phyloP scores from a whole-genome alignment of 768 basidiomycete species.

The Tricholoma bakamatsutake region DNA sequence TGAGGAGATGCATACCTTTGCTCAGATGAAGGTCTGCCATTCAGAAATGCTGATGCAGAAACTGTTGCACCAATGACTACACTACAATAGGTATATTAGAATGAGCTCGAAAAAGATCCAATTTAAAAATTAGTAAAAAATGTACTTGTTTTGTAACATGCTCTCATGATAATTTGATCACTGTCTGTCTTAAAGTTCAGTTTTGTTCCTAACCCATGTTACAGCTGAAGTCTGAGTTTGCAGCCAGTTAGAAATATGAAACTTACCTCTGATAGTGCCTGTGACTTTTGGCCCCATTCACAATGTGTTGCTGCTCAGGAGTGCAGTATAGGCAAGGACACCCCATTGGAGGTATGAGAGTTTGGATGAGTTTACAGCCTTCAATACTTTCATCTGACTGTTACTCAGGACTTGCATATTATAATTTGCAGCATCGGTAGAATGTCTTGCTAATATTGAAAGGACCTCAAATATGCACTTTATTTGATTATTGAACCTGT shows the following conservation, averaged over 20 bases:
- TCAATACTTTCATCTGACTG: constrained; percentile 8
- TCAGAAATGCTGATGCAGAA: background rate
- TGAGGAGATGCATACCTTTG: background rate
- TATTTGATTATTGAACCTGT: background rate
- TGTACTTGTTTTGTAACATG: background rate
- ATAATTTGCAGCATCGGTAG: background rate
- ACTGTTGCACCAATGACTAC: background rate
- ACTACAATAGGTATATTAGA: background rate
- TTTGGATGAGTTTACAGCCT: background rate
- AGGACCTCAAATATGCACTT: background rate
- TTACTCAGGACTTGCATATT: constrained; percentile 8
- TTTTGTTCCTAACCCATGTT: background rate
- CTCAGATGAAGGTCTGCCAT: background rate
- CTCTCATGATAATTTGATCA: background rate
- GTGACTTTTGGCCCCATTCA: constrained; percentile 14
- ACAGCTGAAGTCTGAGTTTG: background rate
- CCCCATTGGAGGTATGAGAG: constrained; percentile 9
- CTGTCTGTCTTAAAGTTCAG: background rate
- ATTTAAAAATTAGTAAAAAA: background rate
- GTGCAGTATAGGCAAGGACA: constrained; percentile 4
- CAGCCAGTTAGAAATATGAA: background rate
- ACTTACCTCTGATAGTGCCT: constrained; percentile 15
- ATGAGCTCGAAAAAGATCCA: background rate
- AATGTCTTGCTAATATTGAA: background rate
- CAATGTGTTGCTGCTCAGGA: constrained; percentile 8